Evolutionary conservation across 768 basidiomycete genomes (phyloP).

Genomic region (Boletus reticuloceps): DNA sequence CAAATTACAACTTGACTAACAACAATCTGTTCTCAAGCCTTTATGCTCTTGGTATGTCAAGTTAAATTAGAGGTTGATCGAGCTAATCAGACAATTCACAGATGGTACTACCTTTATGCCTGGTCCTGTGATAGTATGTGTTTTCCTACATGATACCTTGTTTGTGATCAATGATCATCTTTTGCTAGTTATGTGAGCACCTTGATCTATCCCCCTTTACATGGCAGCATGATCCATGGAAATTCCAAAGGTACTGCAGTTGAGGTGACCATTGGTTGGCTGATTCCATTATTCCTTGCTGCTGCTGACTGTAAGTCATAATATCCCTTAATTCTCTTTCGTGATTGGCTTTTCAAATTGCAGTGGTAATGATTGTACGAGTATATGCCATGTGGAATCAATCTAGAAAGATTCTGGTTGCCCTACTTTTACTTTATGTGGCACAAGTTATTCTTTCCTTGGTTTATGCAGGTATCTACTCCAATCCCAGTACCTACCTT

Average conservation of each 20-base stretch:
- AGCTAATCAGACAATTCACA: not conserved
- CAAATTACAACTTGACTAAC: not conserved
- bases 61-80: not conserved
- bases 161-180: not conserved
- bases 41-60: not conserved
- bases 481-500: too few species aligned
- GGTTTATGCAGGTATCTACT: too few species aligned
- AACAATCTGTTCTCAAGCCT: not conserved
- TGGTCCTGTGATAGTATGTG: not conserved
- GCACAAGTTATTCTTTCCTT: too few species aligned
- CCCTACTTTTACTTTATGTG: too few species aligned
- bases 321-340: too few species aligned
- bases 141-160: not conserved
- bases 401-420: too few species aligned
- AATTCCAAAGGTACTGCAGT: not conserved
- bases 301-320: not conserved
- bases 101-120: not conserved
- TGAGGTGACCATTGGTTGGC: not conserved
- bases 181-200: not conserved
- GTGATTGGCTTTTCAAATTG: too few species aligned
- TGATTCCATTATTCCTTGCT: not conserved
- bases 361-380: too few species aligned
- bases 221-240: too few species aligned
- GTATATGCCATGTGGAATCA: too few species aligned
- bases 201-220: too few species aligned